Percentiles rank a stretch among this genome's conserved stretches.
phyloP scores from a whole-genome alignment of 331 rosid species.

The Spiraea crenata region DNA sequence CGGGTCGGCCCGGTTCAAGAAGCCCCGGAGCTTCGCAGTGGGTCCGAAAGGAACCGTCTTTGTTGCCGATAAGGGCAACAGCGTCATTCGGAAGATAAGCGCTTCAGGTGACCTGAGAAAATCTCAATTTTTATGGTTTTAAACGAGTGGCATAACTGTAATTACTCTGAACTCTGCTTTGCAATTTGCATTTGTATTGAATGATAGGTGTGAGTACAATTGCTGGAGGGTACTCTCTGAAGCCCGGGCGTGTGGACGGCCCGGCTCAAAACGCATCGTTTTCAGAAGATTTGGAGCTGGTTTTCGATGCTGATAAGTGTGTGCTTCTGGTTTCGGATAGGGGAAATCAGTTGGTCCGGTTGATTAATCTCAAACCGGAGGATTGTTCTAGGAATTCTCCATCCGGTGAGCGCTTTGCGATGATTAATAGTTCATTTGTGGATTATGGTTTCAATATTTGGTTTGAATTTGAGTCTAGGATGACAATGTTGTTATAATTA shows the following conservation, averaged over 20 bases:
- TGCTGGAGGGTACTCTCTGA: constrained; percentile 55
- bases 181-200: neutral
- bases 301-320: constrained; percentile 47
- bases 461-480: constrained; percentile 4
- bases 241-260: constrained; percentile 44
- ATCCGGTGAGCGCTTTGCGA: constrained; percentile 39
- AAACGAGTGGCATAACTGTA: neutral
- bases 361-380: constrained; percentile 60
- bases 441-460: neutral
- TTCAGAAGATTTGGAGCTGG: constrained; percentile 49
- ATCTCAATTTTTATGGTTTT: neutral
- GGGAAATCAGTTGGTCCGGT: constrained; percentile 46
- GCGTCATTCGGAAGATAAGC: constrained; percentile 53
- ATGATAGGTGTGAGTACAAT: constrained; percentile 63
- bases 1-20: constrained; percentile 40
- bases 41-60: constrained; percentile 59
- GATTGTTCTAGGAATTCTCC: constrained; percentile 48
- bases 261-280: constrained; percentile 68
- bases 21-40: constrained; percentile 60
- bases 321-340: constrained; percentile 57
- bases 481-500: neutral
- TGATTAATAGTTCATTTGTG: neutral
- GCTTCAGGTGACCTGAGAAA: constrained; percentile 36
- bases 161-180: neutral
- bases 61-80: constrained; percentile 53